Base-by-base conservation (phyloP, 2,329 filamentous ascomycete genomes). In the Chaetomium globosum region DNA sequence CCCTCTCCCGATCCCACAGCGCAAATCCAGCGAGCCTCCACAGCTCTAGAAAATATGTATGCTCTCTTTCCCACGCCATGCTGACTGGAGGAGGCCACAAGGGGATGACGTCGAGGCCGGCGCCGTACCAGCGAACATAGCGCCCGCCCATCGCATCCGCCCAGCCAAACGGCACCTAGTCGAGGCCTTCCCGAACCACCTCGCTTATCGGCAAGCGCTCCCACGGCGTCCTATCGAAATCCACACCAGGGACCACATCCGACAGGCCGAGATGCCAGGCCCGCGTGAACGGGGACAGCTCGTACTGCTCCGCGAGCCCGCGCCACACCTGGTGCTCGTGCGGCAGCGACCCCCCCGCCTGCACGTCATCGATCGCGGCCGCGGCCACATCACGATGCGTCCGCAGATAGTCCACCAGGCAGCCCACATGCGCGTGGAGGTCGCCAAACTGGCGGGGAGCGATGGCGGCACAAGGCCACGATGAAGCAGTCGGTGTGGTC, bases 401-500 rank as follows among this genome's bases (percentile, higher is more conserved):
- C 48, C 39, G 51, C 26, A 61, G 28, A 33, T 61, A 61, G 51
- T 51, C 39, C 4, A 61, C 59, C 33, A 61, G 59, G 36, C 55
- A 36, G 36, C 49, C 36, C 26, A 55, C 19, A n/a, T 55, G 51
- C 36, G 59, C 59, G 39, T 61, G 6, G 33, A 61, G 51, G 26
- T 61, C 13, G 26, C 59, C 59, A 26, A 61, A 61, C 59, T 54
- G 49, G 39, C 36, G 26, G 26, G 59, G 36, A 10, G 51, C 48
- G 9, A 65, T 59, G 31, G 58, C 59, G 13, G 16, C 63, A 62
- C 23, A 65, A 33, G 39, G 26, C 46, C 33, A 21, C 46, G 26
- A 54, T 54, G 49, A 65, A 65, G 26, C 6, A 8, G 43, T 65
- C 21, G 43, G 8, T 48, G 46, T 65, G 63, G 63, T 65, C 63